Conservation (phyloP, 148 eudicot species). For the Rhododendron molle region DNA sequence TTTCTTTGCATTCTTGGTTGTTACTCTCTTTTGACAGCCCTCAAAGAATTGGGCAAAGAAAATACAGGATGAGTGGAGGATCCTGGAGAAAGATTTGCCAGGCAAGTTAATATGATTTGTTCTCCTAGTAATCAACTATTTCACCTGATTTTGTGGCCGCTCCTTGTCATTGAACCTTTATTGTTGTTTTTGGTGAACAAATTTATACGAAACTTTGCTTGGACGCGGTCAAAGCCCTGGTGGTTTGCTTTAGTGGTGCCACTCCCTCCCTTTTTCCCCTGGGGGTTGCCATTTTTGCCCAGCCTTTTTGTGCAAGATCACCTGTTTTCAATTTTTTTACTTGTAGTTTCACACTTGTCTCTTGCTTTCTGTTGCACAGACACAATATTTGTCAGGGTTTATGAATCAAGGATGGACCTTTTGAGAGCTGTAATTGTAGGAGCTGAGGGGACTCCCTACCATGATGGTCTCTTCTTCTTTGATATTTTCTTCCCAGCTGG, state of each 20-base stretch:
- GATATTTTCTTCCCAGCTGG: slow-evolving; percentile 51
- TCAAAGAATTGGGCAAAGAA: slow-evolving; percentile 62
- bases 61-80: slow-evolving; percentile 87
- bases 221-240: background rate
- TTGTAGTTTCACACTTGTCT: background rate
- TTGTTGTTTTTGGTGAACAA: background rate
- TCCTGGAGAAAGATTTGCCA: slow-evolving; percentile 74
- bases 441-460: slow-evolving; percentile 89
- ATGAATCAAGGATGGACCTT: slow-evolving; percentile 79
- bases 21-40: slow-evolving; percentile 39
- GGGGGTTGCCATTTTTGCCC: background rate
- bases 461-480: slow-evolving; percentile 90
- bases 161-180: background rate
- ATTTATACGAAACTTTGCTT: background rate
- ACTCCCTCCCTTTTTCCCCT: background rate
- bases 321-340: background rate
- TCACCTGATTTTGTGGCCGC: background rate
- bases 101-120: slow-evolving; percentile 35
- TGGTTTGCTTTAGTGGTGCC: background rate
- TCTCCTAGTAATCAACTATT: background rate
- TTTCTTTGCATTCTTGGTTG: background rate
- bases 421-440: slow-evolving; percentile 82
- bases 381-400: slow-evolving; percentile 70
- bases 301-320: background rate
- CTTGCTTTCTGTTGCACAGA: slow-evolving; percentile 33